phyloP scores from a whole-genome alignment of 129 eudicot species.

The Ambrosia trifida region DNA sequence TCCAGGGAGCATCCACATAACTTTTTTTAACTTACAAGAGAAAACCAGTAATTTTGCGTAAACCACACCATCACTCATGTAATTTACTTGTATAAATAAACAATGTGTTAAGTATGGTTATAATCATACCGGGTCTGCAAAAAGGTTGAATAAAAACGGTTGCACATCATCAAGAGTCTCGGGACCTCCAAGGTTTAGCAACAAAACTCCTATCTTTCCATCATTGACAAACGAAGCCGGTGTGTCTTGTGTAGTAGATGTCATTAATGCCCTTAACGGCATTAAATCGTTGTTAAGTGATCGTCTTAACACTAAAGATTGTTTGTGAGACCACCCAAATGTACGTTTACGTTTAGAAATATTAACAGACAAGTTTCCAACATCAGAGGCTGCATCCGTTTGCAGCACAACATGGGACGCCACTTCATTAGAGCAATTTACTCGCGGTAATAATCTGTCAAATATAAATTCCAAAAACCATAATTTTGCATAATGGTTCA shows the following conservation, averaged over 20 bases:
- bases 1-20: neutral
- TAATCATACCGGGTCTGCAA: conserved; percentile 85
- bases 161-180: conserved; percentile 98
- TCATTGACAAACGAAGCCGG: conserved; percentile 44
- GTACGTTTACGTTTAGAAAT: conserved; percentile 43
- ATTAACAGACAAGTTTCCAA: conserved; percentile 37
- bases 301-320: conserved; percentile 32
- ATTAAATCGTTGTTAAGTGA: conserved; percentile 33
- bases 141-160: conserved; percentile 90
- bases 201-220: conserved; percentile 80
- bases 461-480: conserved; percentile 6
- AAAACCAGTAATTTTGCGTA: neutral
- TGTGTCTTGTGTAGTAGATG: conserved; percentile 56
- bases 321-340: conserved; percentile 48
- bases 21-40: neutral
- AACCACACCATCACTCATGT: neutral
- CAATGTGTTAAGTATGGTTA: neutral
- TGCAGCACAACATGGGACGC: conserved; percentile 39
- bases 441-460: conserved; percentile 59
- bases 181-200: conserved; percentile 97
- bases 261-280: conserved; percentile 52
- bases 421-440: conserved; percentile 43
- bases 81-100: neutral
- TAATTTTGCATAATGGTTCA: neutral
- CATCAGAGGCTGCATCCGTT: conserved; percentile 44